Base-by-base conservation (phyloP, 192 early-diverging fungal species). In the Linnemannia exigua region DNA sequence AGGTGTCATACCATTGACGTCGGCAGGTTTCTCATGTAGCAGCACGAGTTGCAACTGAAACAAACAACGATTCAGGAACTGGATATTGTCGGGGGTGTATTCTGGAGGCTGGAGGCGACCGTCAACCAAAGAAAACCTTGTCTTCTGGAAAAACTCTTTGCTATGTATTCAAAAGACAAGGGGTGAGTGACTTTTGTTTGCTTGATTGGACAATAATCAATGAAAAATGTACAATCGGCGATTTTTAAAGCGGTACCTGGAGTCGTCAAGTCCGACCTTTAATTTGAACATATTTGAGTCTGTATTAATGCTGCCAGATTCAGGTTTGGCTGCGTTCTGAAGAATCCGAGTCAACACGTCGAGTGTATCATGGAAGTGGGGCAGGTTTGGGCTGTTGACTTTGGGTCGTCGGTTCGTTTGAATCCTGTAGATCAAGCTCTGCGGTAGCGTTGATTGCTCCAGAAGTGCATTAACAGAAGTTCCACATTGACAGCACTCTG, bases 251-350 rank as follows among this genome's bases (percentile, higher is more conserved):
- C 8, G 44, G 25, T 89, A 91, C 90, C 79, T 90, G 5, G 33
- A 50, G 4, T 72, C 54, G 41, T 89, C 89, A 25, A 87, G 47
- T 12, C 84, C 81, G 31, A 91, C 78, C 44, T 77, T 79, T 19
- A 25, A 46, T n/a, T 66, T 61, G 72, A 90, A 89, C 6, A 68
- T 47, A 4, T 75, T 74, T 14, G 87, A 89, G 12, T 75, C 51
- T 16, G 75, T 41, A 54, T 90, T 91, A 41, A 91, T 50, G 54
- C 54, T 31, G 2, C 25, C 17, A 7, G 76, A 54, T 1, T 72
- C 67, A 14, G 76, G 71, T 28, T 77, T 51, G 9, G 51, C 33
- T 1, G 73, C 82, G 4, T 54, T 51, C 7, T 50, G 19, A 22
- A 84, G 41, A 15, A 84, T 79, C 73, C 73, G 35, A 36, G 79